Base-by-base conservation (phyloP, 805 yeast species). In the Myxozyma sirexii region DNA sequence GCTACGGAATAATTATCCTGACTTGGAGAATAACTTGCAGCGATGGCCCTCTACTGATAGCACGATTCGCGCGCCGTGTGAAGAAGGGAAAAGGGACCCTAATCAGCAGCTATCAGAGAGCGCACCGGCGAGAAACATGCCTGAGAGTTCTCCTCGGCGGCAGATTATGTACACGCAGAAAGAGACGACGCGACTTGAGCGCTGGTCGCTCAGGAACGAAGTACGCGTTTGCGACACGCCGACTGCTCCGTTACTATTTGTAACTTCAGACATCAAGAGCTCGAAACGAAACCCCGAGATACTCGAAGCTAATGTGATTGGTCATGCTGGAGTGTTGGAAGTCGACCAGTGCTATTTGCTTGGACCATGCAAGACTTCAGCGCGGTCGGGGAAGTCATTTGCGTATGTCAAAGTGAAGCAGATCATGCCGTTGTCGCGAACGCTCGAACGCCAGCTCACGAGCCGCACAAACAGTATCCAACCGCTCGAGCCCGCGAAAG, bases 171-270 rank as follows among this genome's bases (percentile, higher is more conserved):
- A 29, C 33, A 29, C 10, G 17, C 46, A 12, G 6, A 24, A 21
- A 7, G 21, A 26, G 29, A 42, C 43, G 19, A 3, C 44, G 33
- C 23, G 35, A 8, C 43, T 48, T 12, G 53, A 48, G 43, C 31
- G 43, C 6, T 48, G 53, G 35, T 48, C 53, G 17, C 27, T 48
- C 13, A 37, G 23, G 15, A 23, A 48, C 15, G 53, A 48, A n/a
- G 21, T 37, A 7, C 29, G 41, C n/a, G 17, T 33, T n/a, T 47
- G 51, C 24, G 17, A 21, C 2, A 31, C 41, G 7, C 29, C 29
- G 4, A 6, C 26, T 12, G 27, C 41, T n/a, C 41, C 51, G 1
- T 26, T 37, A 1, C 24, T 48, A 21, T 48, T 35, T 24, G 35
- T 48, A 17, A 48, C 43, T 12, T 48, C 53, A 13, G 44, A 48